phyloP scores from a whole-genome alignment of 31 red algal genomes.

The Odonthalia washingtoniensis region DNA sequence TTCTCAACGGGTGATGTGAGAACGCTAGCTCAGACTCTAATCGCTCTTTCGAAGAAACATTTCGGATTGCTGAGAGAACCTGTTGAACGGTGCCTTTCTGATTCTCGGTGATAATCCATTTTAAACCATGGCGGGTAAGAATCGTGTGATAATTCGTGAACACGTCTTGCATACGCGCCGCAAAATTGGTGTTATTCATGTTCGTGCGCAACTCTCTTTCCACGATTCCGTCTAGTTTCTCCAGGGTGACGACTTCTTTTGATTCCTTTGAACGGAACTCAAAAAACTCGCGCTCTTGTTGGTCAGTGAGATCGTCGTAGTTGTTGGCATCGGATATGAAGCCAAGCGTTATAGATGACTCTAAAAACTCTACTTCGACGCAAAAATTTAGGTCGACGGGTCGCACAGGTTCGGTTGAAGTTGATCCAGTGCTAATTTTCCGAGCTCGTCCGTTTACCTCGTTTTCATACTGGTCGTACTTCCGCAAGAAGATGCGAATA shows the following conservation, averaged over 20 bases:
- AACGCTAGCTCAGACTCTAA: background rate
- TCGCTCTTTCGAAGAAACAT: background rate
- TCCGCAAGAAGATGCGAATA: conserved; percentile 2
- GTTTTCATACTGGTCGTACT: conserved; percentile 12
- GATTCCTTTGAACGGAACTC: background rate
- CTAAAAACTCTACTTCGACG: background rate
- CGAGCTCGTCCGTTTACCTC: background rate
- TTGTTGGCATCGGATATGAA: background rate
- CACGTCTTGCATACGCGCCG: too few relatives aligned
- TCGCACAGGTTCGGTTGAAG: too few relatives aligned
- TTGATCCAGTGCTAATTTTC: background rate
- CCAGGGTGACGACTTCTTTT: too few relatives aligned
- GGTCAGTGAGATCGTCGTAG: background rate
- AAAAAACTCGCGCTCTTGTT: background rate
- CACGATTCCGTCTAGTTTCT: too few relatives aligned
- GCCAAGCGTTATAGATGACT: background rate
- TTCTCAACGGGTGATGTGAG: background rate
- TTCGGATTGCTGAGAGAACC: too few relatives aligned
- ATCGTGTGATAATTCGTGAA: too few relatives aligned
- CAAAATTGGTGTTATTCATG: too few relatives aligned
- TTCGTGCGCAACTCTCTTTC: too few relatives aligned
- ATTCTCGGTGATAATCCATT: too few relatives aligned
- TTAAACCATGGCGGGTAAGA: too few relatives aligned
- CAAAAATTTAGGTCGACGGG: too few relatives aligned
- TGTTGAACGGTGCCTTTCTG: too few relatives aligned